Evolutionary conservation across 345 rosid genomes (phyloP), one percentile per base, ranked within the genome.

Genomic region (Geranium brycei): DNA sequence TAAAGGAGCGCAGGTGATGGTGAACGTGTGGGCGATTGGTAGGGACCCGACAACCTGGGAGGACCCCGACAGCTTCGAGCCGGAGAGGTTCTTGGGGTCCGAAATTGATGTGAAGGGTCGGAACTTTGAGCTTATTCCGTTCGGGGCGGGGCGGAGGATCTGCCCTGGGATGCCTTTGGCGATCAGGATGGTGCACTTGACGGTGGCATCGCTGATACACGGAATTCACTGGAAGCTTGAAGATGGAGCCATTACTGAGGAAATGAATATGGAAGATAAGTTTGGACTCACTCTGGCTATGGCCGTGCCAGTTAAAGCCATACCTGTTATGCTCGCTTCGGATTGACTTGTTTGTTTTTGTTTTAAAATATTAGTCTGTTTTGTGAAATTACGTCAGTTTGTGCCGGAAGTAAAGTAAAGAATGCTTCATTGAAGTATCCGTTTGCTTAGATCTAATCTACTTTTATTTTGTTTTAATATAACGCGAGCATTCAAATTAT

Each of bases 11-110:
- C 82, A 77, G 38, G 61, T 85, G 7, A 18, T 80, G 0, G 80
- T 85, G 3, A 85, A 82, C 23, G 80, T 31, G 0, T 80, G 84
- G 87, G 81, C 83, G 2, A 80, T 82, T 1, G 82, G 83, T 5
- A 73, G 81, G 65, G 85, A 83, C 15, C 70, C 76, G 6, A 66
- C 61, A 58, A 47, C 28, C n/a, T 83, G 83, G 82, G 78, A 66
- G 58, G 62, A 66, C 31, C 72, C 83, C 0, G 23, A 61, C 51
- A 55, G 19, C 0, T 80, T 80, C 38, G 31, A 62, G 57, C 83
- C 86, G 0, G 83, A 76, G 65, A 81, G 84, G 47, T 84, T 81
- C 66, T 47, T 84, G 65, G 80, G 70, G 1, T 70, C 74, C 0
- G 70, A 71, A 1, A 31, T 79, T 3, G 86, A 78, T 65, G 59